Percentiles rank a stretch among this genome's conserved stretches.
These are phyloP conservation scores for Brassica napus DNA, from an alignment of 345 rosid genomes.

Conservation along the genomic window Da-Ae NC_063451.1:39616501-39617000, in stretches of 20 bases:
- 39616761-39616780: conserved; percentile 93
- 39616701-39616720: conserved; percentile 96
- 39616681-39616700: conserved; percentile 91
- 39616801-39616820: conserved; percentile 68
- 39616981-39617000: conserved; percentile 49
- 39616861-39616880: conserved; percentile 74
- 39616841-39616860: conserved; percentile 94
- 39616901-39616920: conserved; percentile 43
- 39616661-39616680: conserved; percentile 97
- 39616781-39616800: conserved; percentile 93
- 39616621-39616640: conserved; percentile 96
- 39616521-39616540: conserved; percentile 81
- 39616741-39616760: conserved; percentile 82
- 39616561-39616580: conserved; percentile 96
- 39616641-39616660: conserved; percentile 95
- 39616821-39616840: conserved; percentile 60
- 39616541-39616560: conserved; percentile 94
- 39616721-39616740: conserved; percentile 67
- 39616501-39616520: conserved; percentile 76
- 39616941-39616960: conserved; percentile 40
- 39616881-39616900: conserved; percentile 57
- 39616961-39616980: conserved; percentile 40
- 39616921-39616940: conserved; percentile 45
- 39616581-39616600: conserved; percentile 82
- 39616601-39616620: conserved; percentile 96